Evolutionary conservation across 1,139 yeast species (phyloP).

Genomic region (Scheffersomyces segobiensis): DNA sequence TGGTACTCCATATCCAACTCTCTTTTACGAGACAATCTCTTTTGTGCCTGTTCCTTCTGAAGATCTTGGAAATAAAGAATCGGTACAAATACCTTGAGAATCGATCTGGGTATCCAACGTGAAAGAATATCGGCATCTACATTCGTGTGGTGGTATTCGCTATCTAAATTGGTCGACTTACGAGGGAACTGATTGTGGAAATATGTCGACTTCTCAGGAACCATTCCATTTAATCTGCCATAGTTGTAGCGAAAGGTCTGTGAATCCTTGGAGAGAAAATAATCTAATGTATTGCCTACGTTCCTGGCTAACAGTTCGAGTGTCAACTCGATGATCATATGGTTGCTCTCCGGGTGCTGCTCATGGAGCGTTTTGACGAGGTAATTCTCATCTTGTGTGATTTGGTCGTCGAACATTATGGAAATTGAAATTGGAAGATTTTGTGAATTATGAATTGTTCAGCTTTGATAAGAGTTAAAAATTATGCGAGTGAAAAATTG

Average conservation of each 20-base stretch:
- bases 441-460: not conserved
- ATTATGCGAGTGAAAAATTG: not conserved
- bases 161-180: slow-evolving; percentile 34
- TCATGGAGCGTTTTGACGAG: not conserved
- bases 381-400: not conserved
- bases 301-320: not conserved
- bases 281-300: not conserved
- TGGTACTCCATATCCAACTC: not conserved
- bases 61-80: slow-evolving; percentile 27
- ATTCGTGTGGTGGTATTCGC: slow-evolving; percentile 31
- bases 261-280: slow-evolving; percentile 21
- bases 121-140: slow-evolving; percentile 26
- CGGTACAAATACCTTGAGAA: slow-evolving; percentile 21
- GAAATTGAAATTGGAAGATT: not conserved
- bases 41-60: slow-evolving; percentile 14
- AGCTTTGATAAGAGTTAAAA: not conserved
- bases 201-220: slow-evolving; percentile 25
- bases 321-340: not conserved
- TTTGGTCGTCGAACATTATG: not conserved
- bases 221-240: slow-evolving; percentile 22
- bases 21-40: not conserved
- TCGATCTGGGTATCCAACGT: slow-evolving; percentile 34
- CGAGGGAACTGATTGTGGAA: slow-evolving; percentile 37
- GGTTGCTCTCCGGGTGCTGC: not conserved
- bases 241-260: slow-evolving; percentile 16